Percentiles rank a stretch among this genome's conserved stretches.
Conservation (phyloP, 345 rosid genomes). For the Brassica nigra region DNA sequence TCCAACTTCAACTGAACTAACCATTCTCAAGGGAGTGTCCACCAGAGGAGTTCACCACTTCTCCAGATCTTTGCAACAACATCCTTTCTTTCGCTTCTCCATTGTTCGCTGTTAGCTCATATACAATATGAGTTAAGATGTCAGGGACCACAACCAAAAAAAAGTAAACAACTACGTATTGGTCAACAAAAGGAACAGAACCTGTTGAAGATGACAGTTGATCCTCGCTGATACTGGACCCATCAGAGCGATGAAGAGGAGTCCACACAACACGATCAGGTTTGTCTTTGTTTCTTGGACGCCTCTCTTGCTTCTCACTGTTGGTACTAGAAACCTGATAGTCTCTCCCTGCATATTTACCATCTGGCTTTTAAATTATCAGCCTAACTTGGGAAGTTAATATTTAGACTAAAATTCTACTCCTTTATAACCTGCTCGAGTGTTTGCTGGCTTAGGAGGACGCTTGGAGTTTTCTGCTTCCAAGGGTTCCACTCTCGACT, state of each 20-base stretch:
- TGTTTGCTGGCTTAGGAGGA: slow-evolving; percentile 26
- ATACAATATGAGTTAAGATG: neutral
- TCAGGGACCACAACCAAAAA: slow-evolving; percentile 8
- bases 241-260: slow-evolving; percentile 64
- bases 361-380: slow-evolving; percentile 36
- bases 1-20: slow-evolving; percentile 33
- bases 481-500: slow-evolving; percentile 45
- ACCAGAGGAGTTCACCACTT: slow-evolving; percentile 24
- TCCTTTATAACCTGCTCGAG: slow-evolving; percentile 35
- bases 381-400: slow-evolving; percentile 9
- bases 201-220: slow-evolving; percentile 47
- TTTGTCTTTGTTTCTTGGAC: slow-evolving; percentile 60
- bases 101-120: slow-evolving; percentile 34
- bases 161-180: slow-evolving; percentile 13
- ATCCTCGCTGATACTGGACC: slow-evolving; percentile 52
- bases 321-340: slow-evolving; percentile 42
- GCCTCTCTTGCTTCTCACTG: slow-evolving; percentile 58
- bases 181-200: slow-evolving; percentile 26
- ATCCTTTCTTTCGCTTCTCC: slow-evolving; percentile 47
- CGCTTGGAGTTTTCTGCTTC: slow-evolving; percentile 45
- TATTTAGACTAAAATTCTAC: slow-evolving; percentile 31
- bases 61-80: slow-evolving; percentile 33
- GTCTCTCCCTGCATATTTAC: slow-evolving; percentile 52
- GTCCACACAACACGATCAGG: slow-evolving; percentile 76
- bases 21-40: slow-evolving; percentile 49